Base-by-base conservation (phyloP, 371 early-diverging fungal genomes). In the Nematocida sp. region DNA sequence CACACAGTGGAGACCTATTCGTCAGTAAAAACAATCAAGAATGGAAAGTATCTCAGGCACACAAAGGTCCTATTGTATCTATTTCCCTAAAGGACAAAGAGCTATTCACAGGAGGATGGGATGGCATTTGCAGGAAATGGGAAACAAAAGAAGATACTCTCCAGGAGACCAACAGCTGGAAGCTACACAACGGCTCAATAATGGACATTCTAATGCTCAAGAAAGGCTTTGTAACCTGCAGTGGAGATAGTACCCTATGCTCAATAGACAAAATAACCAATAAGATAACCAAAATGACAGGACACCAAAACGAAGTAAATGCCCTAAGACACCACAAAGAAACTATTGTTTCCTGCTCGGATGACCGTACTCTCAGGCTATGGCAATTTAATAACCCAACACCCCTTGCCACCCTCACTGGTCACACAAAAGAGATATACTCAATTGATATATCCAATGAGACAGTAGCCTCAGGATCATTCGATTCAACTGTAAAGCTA, bases 401-500 rank as follows among this genome's bases (percentile, higher is more conserved):
- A 5, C 45, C 74, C 2, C 15, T 70, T 27, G 49, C n/a, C 17
- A 25, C 52, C 45, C 57, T 65, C 27, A 81, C 80, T 1, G 91
- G 90, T 15, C 90, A 91, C 82, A 81, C 78, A 49, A 80, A 86
- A 75, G 88, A 91, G 78, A 87, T 93, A 34, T 89, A 90, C 80
- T 83, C 87, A 19, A 66, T 90, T 23, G 85, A 85, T 31, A 91
- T 90, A 90, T 83, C 89, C 80, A 85, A 87, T 2, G 91, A 89
- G 63, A 80, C 92, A 55, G 89, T 96, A 74, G 95, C 91, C 29
- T 91, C 90, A 7, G 92, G 88, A 11, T 90, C 91, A 19, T 92
- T 92, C 79, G 95, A 94, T 82, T 84, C 87, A 7, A 88, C 89
- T 0, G 88, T 91, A 4, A 86, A 91, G 25, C 77, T 95, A 13